Evolutionary conservation across 1,139 yeast species (phyloP).

Genomic region (Magnusiomyces clavatus): DNA sequence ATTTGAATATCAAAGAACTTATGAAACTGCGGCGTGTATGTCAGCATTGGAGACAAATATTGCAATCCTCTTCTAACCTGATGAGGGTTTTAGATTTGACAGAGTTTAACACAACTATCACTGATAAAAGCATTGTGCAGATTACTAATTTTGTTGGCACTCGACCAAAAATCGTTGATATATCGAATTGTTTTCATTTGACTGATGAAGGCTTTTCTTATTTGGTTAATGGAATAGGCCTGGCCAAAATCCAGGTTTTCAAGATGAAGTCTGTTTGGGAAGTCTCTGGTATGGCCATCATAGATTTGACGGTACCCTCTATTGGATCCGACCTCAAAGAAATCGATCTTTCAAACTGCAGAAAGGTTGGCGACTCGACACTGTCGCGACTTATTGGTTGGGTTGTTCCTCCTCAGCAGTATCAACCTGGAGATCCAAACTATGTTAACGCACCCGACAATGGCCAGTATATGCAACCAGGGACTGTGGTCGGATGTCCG

Average conservation of each 20-base stretch:
- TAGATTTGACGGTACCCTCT: conserved; percentile 63
- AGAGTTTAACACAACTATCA: conserved; percentile 52
- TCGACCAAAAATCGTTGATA: conserved; percentile 52
- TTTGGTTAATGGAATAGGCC: conserved; percentile 61
- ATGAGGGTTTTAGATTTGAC: conserved; percentile 46
- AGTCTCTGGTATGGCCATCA: conserved; percentile 69
- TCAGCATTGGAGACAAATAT: conserved; percentile 58
- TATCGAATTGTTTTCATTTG: conserved; percentile 67
- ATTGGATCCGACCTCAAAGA: conserved; percentile 53
- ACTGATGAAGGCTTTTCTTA: conserved; percentile 69
- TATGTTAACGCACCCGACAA: too few species aligned
- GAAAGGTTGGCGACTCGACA: conserved; percentile 65
- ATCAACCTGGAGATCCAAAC: neutral
- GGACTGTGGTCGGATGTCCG: conserved; percentile 46
- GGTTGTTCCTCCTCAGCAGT: conserved; percentile 25
- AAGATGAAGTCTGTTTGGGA: conserved; percentile 71
- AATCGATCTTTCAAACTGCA: conserved; percentile 61
- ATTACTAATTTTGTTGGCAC: conserved; percentile 66
- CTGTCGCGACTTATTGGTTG: conserved; percentile 59
- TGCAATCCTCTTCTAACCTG: conserved; percentile 49
- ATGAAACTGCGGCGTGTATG: conserved; percentile 53
- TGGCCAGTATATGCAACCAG: conserved; percentile 4
- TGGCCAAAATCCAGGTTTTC: conserved; percentile 48
- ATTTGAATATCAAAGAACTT: conserved; percentile 45
- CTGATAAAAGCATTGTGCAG: conserved; percentile 48